Evolutionary conservation across 2,329 filamentous ascomycete species (phyloP).

Genomic region (Aspergillus arachidicola): DNA sequence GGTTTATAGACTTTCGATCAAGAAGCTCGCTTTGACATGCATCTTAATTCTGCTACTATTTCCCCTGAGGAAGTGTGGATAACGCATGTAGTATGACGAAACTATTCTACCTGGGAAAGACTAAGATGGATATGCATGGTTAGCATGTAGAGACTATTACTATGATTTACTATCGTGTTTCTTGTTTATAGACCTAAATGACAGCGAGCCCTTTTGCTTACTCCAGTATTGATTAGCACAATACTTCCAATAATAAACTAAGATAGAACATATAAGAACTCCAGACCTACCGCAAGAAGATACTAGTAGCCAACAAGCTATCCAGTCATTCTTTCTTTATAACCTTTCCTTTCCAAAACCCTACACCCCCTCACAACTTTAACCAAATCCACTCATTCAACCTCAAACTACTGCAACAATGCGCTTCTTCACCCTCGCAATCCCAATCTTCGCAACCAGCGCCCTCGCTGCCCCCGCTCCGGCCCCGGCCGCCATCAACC

Average conservation of each 20-base stretch:
- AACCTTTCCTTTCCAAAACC: neutral
- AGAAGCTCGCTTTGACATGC: neutral
- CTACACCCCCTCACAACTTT: neutral
- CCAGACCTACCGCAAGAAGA: neutral
- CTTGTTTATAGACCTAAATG: neutral
- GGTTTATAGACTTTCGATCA: neutral
- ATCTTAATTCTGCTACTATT: neutral
- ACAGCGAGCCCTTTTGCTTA: neutral
- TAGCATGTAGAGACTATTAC: neutral
- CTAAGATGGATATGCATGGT: neutral
- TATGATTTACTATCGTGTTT: neutral
- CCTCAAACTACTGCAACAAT: neutral
- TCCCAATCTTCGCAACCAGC: neutral
- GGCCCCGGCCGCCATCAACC: neutral
- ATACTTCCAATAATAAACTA: neutral
- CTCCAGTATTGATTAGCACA: neutral
- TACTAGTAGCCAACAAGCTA: neutral
- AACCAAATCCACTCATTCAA: neutral
- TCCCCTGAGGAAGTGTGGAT: neutral
- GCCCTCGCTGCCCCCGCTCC: neutral
- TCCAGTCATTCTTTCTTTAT: neutral
- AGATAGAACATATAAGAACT: neutral
- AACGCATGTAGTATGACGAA: neutral
- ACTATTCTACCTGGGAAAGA: neutral
- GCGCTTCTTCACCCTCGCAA: neutral